Percentiles rank a stretch among this genome's conserved stretches.
Conservation (phyloP, 306 rosid species). For the Cicer arietinum region DNA sequence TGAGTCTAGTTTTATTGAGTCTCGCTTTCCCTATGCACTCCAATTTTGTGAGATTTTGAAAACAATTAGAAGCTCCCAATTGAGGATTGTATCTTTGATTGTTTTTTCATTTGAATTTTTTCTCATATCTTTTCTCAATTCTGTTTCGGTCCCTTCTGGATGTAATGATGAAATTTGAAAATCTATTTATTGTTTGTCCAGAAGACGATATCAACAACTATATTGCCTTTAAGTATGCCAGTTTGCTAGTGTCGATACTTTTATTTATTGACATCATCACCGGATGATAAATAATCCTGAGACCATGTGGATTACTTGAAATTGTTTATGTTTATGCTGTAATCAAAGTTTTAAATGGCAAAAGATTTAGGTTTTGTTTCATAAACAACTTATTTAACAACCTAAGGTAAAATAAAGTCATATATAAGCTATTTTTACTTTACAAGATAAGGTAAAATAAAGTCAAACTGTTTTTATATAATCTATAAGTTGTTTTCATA, state of each 20-base stretch:
- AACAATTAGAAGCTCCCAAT: conserved; percentile 22
- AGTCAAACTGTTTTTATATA: no score
- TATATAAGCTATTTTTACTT: background rate
- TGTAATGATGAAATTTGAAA: conserved; percentile 51
- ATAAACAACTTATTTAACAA: no score
- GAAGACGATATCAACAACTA: background rate
- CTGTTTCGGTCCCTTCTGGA: conserved; percentile 2
- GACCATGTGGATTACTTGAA: background rate
- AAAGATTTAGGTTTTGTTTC: background rate
- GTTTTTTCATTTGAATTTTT: conserved; percentile 43
- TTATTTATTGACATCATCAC: background rate
- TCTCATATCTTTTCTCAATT: conserved; percentile 37
- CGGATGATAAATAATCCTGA: background rate
- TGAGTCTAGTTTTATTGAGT: conserved; percentile 36
- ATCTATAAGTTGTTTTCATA: no score
- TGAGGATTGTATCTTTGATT: conserved; percentile 30
- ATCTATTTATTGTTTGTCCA: conserved; percentile 32
- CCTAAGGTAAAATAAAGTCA: no score
- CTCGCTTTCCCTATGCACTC: conserved; percentile 15
- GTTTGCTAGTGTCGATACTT: background rate
- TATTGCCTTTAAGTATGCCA: background rate
- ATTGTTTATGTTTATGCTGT: background rate
- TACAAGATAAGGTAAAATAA: no score
- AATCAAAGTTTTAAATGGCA: background rate
- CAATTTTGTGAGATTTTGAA: conserved; percentile 44